These are phyloP conservation scores for Phytopythium mirpurense DNA, from an alignment of 352 stramenopile species.

Conservation along the genomic window DNA sequence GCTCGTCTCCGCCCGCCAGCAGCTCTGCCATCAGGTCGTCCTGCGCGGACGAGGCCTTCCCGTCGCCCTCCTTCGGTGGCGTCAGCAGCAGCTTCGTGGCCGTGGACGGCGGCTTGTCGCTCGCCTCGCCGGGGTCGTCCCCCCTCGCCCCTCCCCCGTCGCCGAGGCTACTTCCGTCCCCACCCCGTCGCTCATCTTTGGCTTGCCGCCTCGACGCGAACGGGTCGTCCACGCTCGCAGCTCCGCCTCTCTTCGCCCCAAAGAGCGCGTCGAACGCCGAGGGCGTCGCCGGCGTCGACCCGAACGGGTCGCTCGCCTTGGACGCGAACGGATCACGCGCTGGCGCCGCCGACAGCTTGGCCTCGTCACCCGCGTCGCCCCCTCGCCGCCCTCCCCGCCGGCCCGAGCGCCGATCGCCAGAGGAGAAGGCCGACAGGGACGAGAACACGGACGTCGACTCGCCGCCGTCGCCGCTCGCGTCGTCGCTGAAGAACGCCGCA, in stretches of 20 bases:
- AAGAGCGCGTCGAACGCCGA: constrained; percentile 13
- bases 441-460: constrained; percentile 14
- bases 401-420: constrained; percentile 19
- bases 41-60: constrained; percentile 18
- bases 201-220: background rate
- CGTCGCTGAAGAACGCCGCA: constrained; percentile 33
- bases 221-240: background rate
- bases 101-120: background rate
- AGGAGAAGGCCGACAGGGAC: constrained; percentile 16
- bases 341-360: background rate
- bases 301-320: constrained; percentile 1
- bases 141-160: background rate
- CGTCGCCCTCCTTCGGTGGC: background rate
- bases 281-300: background rate
- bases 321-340: background rate
- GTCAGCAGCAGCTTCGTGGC: background rate
- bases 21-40: constrained; percentile 30
- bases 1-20: constrained; percentile 10
- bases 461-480: background rate
- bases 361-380: background rate
- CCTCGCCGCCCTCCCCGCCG: background rate
- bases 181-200: background rate
- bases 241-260: background rate
- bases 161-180: too few relatives aligned
- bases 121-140: background rate